Base-by-base conservation (phyloP, 1,284 basidiomycete genomes). In the Trametes sp. region DNA sequence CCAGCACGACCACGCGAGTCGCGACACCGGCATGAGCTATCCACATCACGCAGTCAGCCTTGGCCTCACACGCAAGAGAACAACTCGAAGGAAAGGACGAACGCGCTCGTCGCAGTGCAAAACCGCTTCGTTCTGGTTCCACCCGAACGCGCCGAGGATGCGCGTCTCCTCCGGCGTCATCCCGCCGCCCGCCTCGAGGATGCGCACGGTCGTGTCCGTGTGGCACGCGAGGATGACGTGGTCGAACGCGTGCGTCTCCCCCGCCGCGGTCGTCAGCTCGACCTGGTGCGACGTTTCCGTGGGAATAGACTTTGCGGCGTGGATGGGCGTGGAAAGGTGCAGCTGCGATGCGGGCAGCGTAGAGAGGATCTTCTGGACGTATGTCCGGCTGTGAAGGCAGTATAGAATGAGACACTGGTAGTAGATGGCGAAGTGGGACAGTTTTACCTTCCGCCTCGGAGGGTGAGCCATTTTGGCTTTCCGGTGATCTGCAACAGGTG, bases 191-290 rank as follows among this genome's bases (percentile, higher is more conserved):
- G 78, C 78, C 35, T 80, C 76, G 1, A 94, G 78, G 33, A 95
- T 86, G 1, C 77, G 70, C 7, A 92, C 76, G 0, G 87, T 84
- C 0, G 85, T 83, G 70, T 94, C 89, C 0, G 92, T 90, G 70
- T 95, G 93, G 54, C 84, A 89, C 2, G 92, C 91, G 41, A 95
- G 77, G 51, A 95, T 89, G 57, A 95, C 88, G 71, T 89, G 87
- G 75, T 95, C 92, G 72, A 87, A 94, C 10, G 67, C 66, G 14
- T 79, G 71, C 16, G 76, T 74, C 26, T 75, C 71, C 1, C 84
- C 86, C 13, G 75, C 72, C 16, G 73, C 72, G 0, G 84, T 85
- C 13, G 76, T 79, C 7, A 90, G 69, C 5, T 76, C 61, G 23
- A 87, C 78, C 42, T 16, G 61, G 54, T 54, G 68, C 48, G 63